Evolutionary conservation across 805 yeast species (phyloP), one percentile per base, ranked within the genome.

Genomic region (Starmera pachycereana): DNA sequence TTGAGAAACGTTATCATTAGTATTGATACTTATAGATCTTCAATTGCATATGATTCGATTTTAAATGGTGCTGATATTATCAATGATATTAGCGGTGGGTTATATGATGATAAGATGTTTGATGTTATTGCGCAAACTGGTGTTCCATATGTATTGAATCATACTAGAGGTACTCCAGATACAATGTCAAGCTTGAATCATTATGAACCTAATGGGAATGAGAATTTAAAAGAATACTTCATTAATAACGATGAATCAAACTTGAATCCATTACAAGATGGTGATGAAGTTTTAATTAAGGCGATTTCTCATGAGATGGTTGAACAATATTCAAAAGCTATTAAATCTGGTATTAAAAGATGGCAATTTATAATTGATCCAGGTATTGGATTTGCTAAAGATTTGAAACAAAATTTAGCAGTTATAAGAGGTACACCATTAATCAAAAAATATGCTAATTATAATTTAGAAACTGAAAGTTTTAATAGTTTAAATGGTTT

Each of bases 321-420:
- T 8, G 47, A 49, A 3, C 73, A 76, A 40, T 68, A 87, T 27
- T 48, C 58, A 0, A 67, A 63, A 40, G 95, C 95, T 11, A 61
- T 73, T 35, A 51, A 49, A 1, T 62, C 58, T 0, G 96, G 96
- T 5, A 76, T 90, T 2, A 67, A 70, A 43, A 77, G 90, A 58
- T 92, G 96, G 96, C 97, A 92, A 60, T 65, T 92, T 4, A 76
- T 92, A 13, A 53, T 88, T 4, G 99, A 92, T 56, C 98, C 99
- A 1, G 98, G 98, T 2, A 62, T 92, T 33, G 98, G 99, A 2
- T 92, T 92, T 61, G 97, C 97, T n/a, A 92, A 92, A 57, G 71
- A 69, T 39, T 50, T 71, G n/a, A 48, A 56, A 8, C 95, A 89
- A 53, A 90, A 89, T 57, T 48, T 89, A 29, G 69, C 69, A 18